Percentiles rank a stretch among this genome's conserved stretches.
Evolutionary conservation across 805 yeast species (phyloP).

Genomic region (Citeromyces matritensis): DNA sequence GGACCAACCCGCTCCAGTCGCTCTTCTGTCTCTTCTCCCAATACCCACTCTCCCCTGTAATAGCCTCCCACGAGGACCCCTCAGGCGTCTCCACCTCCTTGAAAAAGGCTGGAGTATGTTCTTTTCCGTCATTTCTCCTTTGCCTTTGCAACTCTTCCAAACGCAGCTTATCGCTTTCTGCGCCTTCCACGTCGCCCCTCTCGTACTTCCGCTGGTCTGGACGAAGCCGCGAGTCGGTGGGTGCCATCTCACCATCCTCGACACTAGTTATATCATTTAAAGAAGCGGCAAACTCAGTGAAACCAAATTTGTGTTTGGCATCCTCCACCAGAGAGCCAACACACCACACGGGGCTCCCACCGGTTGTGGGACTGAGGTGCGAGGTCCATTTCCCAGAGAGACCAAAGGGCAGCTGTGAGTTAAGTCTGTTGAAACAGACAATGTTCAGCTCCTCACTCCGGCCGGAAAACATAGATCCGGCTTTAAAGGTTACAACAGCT

Average conservation of each 20-base stretch:
- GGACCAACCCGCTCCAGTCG: conserved; percentile 42
- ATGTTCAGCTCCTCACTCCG: conserved; percentile 59
- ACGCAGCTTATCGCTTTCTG: conserved; percentile 52
- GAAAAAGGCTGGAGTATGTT: conserved; percentile 53
- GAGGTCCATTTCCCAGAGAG: conserved; percentile 80
- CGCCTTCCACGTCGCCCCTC: conserved; percentile 48
- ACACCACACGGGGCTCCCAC: conserved; percentile 42
- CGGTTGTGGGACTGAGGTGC: conserved; percentile 28
- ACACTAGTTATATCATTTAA: conserved; percentile 66
- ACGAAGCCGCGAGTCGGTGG: conserved; percentile 79
- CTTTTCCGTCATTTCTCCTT: conserved; percentile 37
- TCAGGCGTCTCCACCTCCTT: conserved; percentile 19
- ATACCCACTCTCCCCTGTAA: conserved; percentile 46
- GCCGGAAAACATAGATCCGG: conserved; percentile 75
- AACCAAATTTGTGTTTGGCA: conserved; percentile 61
- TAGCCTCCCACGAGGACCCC: conserved; percentile 35
- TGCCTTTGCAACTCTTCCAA: conserved; percentile 74
- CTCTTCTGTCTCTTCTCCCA: conserved; percentile 63
- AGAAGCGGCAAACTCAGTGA: conserved; percentile 68
- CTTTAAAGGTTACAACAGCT: conserved; percentile 62
- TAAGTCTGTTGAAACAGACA: conserved; percentile 21
- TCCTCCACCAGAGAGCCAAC: conserved; percentile 50
- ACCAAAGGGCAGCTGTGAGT: conserved; percentile 15
- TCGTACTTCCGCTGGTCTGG: conserved; percentile 77
- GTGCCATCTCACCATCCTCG: conserved; percentile 53